Evolutionary conservation across 2,329 filamentous ascomycete genomes (phyloP).

Genomic region (Colletotrichum liriopes): DNA sequence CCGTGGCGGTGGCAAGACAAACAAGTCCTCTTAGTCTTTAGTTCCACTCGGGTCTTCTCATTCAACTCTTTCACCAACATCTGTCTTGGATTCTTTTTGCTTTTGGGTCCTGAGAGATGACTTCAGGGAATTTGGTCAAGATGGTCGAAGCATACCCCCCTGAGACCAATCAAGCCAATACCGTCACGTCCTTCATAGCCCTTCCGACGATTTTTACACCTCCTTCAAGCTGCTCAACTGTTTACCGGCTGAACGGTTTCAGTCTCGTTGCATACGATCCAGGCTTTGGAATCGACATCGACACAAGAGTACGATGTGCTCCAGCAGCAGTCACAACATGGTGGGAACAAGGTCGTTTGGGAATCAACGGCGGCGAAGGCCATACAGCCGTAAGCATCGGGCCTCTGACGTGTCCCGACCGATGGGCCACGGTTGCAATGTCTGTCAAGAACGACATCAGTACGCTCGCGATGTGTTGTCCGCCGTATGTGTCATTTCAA

Average conservation of each 20-base stretch:
- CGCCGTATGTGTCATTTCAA: background rate
- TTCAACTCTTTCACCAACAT: background rate
- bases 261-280: constrained; percentile 23
- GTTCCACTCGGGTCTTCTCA: background rate
- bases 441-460: constrained; percentile 16
- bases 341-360: constrained; percentile 26
- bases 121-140: background rate
- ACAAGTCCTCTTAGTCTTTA: background rate
- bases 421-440: constrained; percentile 14
- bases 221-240: constrained; percentile 15
- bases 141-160: constrained; percentile 23
- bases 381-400: constrained; percentile 27
- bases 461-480: constrained; percentile 27
- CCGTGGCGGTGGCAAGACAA: background rate
- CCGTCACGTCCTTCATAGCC: constrained; percentile 26
- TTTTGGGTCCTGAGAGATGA: background rate
- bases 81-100: background rate
- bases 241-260: constrained; percentile 16
- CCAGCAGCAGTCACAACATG: constrained; percentile 23
- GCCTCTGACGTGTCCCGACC: constrained; percentile 8
- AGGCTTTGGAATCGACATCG: constrained; percentile 11
- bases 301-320: constrained; percentile 23
- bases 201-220: constrained; percentile 20
- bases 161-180: constrained; percentile 2
- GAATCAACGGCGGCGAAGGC: constrained; percentile 17